Conservation (phyloP, 345 rosid genomes). For the Gossypium australe region DNA sequence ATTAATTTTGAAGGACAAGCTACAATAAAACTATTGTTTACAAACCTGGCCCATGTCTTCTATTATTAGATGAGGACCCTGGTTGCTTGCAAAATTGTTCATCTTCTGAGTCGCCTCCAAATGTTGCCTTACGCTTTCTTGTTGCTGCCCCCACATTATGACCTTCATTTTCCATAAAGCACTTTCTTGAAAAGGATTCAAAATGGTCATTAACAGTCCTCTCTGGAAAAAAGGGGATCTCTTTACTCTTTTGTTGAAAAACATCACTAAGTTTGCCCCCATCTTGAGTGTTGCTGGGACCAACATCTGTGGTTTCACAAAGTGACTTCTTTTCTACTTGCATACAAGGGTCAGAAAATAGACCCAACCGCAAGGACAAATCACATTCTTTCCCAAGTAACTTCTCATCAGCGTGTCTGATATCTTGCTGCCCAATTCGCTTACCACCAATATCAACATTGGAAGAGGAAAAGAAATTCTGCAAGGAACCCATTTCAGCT, state of each 20-base stretch:
- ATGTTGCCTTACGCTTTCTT: slow-evolving; percentile 45
- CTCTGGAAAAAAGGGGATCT: slow-evolving; percentile 55
- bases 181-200: slow-evolving; percentile 26
- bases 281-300: slow-evolving; percentile 31
- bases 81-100: slow-evolving; percentile 35
- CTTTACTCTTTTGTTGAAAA: slow-evolving; percentile 36
- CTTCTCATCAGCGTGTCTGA: slow-evolving; percentile 24
- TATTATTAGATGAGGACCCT: slow-evolving; percentile 29
- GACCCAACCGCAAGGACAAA: slow-evolving; percentile 79
- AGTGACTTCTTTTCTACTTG: slow-evolving; percentile 34
- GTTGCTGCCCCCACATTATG: slow-evolving; percentile 31
- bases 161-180: slow-evolving; percentile 33
- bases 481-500: slow-evolving; percentile 27
- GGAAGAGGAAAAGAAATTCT: slow-evolving; percentile 25
- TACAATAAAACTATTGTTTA: slow-evolving; percentile 33
- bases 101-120: slow-evolving; percentile 35
- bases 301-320: slow-evolving; percentile 35
- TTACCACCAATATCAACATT: slow-evolving; percentile 25
- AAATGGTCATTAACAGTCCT: slow-evolving; percentile 32
- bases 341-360: slow-evolving; percentile 36
- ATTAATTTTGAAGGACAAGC: slow-evolving; percentile 22
- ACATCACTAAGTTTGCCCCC: slow-evolving; percentile 21
- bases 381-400: slow-evolving; percentile 49
- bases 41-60: slow-evolving; percentile 42
- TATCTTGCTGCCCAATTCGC: slow-evolving; percentile 23